Conservation (phyloP, 169 alveolate species). For the Cyclospora cayetanensis region DNA sequence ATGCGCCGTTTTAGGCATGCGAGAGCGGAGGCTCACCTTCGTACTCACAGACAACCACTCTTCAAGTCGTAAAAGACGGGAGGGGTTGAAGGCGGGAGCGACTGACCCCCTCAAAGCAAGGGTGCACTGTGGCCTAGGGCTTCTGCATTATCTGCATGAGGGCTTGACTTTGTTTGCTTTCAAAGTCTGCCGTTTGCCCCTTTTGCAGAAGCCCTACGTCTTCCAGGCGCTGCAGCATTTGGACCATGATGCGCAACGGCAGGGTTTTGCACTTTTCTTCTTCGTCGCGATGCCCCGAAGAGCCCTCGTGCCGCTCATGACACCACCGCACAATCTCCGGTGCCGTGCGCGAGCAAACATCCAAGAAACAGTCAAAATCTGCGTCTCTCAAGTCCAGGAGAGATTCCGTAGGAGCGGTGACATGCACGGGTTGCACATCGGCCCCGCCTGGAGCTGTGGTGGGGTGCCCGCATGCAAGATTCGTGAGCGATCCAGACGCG, state of each 20-base stretch:
- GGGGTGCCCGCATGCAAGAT: neutral
- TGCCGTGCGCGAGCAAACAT: conserved; percentile 25
- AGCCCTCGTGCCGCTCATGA: neutral
- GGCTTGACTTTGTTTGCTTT: neutral
- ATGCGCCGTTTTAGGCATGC: too few relatives aligned
- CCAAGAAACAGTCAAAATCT: neutral
- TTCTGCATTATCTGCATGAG: neutral
- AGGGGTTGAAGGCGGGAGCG: too few relatives aligned
- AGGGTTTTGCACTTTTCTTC: neutral
- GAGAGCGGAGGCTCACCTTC: too few relatives aligned
- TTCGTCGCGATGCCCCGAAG: neutral
- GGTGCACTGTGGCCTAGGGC: too few relatives aligned
- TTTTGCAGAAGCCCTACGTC: neutral
- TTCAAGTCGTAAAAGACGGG: too few relatives aligned
- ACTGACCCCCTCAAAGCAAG: too few relatives aligned
- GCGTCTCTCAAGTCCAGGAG: neutral
- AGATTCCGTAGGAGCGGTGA: neutral
- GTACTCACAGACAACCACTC: too few relatives aligned
- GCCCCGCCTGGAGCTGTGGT: neutral
- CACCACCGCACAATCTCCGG: conserved; percentile 15
- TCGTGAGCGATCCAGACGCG: neutral
- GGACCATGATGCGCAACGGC: neutral
- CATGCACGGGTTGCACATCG: neutral
- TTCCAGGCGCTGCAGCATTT: neutral
- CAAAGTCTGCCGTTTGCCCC: neutral